These are phyloP conservation scores for Allium cepa DNA, from an alignment of 106 monocot species.

Conservation along the genomic window DNA sequence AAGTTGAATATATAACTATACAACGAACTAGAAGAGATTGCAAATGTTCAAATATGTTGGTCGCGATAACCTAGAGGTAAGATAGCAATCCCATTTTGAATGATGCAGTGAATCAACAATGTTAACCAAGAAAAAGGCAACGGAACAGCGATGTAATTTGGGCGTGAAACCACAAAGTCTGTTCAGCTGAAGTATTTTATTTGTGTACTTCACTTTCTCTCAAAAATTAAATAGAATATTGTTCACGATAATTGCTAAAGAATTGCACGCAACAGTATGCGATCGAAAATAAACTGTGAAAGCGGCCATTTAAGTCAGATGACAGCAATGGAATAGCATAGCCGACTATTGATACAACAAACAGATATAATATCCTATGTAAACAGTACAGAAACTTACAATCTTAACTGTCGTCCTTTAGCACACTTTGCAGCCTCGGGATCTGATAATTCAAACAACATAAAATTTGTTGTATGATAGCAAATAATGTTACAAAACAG, in stretches of 20 bases:
- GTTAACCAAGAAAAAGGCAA: too few species aligned
- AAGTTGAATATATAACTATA: too few species aligned
- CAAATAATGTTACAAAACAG: background rate
- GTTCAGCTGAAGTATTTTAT: background rate
- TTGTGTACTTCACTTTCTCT: background rate
- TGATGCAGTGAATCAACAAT: too few species aligned
- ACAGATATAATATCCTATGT: background rate
- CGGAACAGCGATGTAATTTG: too few species aligned
- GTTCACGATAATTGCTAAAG: too few species aligned
- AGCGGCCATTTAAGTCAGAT: background rate
- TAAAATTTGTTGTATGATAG: background rate
- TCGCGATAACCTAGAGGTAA: too few species aligned
- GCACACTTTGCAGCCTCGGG: constrained; percentile 73
- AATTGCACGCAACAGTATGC: background rate
- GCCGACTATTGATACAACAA: background rate
- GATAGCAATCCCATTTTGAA: too few species aligned
- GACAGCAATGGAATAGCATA: background rate
- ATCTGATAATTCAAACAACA: constrained; percentile 33
- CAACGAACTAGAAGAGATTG: too few species aligned
- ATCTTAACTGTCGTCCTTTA: constrained; percentile 79
- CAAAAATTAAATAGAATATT: background rate
- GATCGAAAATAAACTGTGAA: background rate
- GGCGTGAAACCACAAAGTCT: background rate
- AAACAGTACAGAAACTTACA: constrained; percentile 44
- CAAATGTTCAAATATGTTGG: too few species aligned